Conservation (phyloP, 805 yeast species). For the Barnettozyma siamensis region DNA sequence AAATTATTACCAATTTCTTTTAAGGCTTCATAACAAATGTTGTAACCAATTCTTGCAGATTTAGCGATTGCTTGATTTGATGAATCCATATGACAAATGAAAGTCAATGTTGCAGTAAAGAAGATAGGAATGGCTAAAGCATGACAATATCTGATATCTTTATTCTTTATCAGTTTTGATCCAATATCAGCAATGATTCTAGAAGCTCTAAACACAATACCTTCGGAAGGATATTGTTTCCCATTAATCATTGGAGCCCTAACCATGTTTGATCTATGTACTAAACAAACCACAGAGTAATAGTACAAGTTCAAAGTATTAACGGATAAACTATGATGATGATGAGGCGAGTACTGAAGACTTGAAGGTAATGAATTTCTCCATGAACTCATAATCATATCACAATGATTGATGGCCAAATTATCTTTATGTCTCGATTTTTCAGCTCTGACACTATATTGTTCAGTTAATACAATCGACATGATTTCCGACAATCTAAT, state of each 20-base stretch:
- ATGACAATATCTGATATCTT: conserved; percentile 47
- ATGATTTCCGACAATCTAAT: conserved; percentile 66
- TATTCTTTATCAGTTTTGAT: conserved; percentile 45
- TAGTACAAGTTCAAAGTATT: conserved; percentile 62
- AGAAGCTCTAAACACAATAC: conserved; percentile 77
- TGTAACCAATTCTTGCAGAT: conserved; percentile 32
- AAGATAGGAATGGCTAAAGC: conserved; percentile 53
- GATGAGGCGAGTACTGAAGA: conserved; percentile 56
- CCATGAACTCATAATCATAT: conserved; percentile 74
- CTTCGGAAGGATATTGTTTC: conserved; percentile 31
- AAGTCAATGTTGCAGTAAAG: conserved; percentile 62
- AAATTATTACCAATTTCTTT: conserved; percentile 43
- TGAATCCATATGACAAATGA: conserved; percentile 60
- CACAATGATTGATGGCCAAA: conserved; percentile 48
- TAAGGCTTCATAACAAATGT: conserved; percentile 29
- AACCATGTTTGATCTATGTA: conserved; percentile 64
- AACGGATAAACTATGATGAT: conserved; percentile 41
- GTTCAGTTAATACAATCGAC: conserved; percentile 63
- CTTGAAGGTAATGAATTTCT: conserved; percentile 59
- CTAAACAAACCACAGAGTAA: conserved; percentile 63
- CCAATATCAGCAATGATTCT: conserved; percentile 64
- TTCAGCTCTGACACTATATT: conserved; percentile 65
- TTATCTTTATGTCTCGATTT: conserved; percentile 42
- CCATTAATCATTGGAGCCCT: conserved; percentile 29
- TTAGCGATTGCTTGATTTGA: conserved; percentile 29